Evolutionary conservation across 805 yeast genomes (phyloP).

Genomic region (Candida krabiensis): DNA sequence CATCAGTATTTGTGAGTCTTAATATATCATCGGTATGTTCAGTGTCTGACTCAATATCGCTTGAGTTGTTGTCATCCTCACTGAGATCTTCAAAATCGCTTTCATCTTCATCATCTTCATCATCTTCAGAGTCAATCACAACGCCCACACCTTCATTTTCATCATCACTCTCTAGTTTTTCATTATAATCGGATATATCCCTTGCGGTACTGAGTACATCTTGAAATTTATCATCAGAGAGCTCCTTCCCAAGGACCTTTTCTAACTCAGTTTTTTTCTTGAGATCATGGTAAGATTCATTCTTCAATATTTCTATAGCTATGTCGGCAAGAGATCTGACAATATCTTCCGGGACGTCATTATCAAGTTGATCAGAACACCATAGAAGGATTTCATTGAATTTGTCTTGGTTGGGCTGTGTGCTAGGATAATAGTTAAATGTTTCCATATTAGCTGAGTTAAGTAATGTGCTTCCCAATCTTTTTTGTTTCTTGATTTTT

Average conservation of each 20-base stretch:
- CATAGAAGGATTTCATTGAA: constrained; percentile 62
- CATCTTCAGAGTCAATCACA: constrained; percentile 40
- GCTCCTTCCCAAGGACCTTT: constrained; percentile 41
- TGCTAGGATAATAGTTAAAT: constrained; percentile 63
- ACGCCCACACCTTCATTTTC: constrained; percentile 38
- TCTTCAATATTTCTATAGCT: constrained; percentile 53
- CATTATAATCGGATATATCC: constrained; percentile 50
- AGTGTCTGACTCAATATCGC: constrained; percentile 25
- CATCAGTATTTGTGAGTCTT: constrained; percentile 12
- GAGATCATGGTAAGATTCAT: constrained; percentile 41
- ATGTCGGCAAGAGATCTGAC: constrained; percentile 73
- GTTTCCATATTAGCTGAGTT: constrained; percentile 42
- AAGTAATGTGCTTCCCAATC: constrained; percentile 29
- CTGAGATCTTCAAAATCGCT: constrained; percentile 34
- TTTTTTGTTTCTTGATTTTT: constrained; percentile 10
- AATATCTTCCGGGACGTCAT: constrained; percentile 75
- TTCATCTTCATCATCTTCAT: constrained; percentile 27
- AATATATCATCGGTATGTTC: constrained; percentile 22
- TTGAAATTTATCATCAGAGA: constrained; percentile 46
- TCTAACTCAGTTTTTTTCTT: constrained; percentile 52
- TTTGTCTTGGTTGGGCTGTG: constrained; percentile 46
- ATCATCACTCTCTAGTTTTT: constrained; percentile 16
- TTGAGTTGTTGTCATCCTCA: constrained; percentile 30
- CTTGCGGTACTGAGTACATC: constrained; percentile 45
- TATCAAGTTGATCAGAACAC: constrained; percentile 55